Evolutionary conservation across 495 filamentous ascomycete species (phyloP).

Genomic region (Aspergillus heteromorphus): DNA sequence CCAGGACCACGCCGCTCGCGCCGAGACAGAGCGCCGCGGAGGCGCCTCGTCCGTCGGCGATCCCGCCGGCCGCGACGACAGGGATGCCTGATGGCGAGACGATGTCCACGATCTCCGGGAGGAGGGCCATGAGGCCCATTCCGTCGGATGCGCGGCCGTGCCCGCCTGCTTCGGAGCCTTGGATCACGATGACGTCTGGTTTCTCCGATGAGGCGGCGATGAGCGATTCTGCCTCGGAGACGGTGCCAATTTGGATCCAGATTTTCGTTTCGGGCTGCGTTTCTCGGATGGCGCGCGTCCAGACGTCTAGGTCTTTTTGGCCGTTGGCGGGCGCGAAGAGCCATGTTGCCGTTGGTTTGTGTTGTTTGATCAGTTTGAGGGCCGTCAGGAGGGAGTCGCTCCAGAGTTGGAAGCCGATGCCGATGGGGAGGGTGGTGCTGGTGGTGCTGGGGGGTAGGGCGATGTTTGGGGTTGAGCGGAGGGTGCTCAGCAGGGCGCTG

Average conservation of each 20-base stretch:
- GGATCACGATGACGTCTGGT: constrained; percentile 67
- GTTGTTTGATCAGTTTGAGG: constrained; percentile 34
- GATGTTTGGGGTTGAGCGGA: constrained; percentile 4
- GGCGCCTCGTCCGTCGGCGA: constrained; percentile 60
- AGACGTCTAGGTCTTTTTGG: constrained; percentile 44
- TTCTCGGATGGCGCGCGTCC: constrained; percentile 47
- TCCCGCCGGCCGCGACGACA: constrained; percentile 67
- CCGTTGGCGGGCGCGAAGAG: constrained; percentile 55
- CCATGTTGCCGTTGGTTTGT: constrained; percentile 63
- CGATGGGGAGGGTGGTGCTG: constrained; percentile 46
- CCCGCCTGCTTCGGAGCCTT: constrained; percentile 70
- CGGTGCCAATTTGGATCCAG: constrained; percentile 61
- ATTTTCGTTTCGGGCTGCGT: constrained; percentile 41
- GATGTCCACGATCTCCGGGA: constrained; percentile 60
- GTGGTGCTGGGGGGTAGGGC: constrained; percentile 16
- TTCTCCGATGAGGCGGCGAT: constrained; percentile 21
- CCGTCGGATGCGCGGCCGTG: constrained; percentile 57
- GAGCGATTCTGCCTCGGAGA: constrained; percentile 45
- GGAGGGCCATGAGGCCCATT: constrained; percentile 51
- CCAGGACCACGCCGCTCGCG: constrained; percentile 62
- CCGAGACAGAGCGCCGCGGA: constrained; percentile 62
- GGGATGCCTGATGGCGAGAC: constrained; percentile 39
- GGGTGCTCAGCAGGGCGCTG: constrained; percentile 17
- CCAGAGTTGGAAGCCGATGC: constrained; percentile 60
- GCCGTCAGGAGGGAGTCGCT: constrained; percentile 42